These are phyloP conservation scores for Rhodosporidiobolus sp. DNA, from an alignment of 768 basidiomycete species.

Conservation along the genomic window DNA sequence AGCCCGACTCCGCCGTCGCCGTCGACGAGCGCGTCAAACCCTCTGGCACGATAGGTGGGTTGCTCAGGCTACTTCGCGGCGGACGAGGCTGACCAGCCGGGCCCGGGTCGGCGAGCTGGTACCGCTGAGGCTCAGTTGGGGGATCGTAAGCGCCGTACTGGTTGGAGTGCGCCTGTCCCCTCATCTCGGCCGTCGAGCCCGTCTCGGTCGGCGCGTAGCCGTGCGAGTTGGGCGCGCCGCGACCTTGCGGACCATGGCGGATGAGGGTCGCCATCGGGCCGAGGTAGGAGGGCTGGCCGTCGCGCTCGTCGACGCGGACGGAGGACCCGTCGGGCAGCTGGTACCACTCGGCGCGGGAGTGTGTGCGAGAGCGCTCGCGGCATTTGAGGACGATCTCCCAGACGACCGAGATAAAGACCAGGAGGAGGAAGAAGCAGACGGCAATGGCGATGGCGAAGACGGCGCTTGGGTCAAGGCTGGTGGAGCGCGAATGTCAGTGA, in stretches of 20 bases:
- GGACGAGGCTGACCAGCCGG: not conserved
- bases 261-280: constrained; percentile 8
- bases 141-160: constrained; percentile 8
- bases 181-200: constrained; percentile 1
- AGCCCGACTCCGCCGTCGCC: not conserved
- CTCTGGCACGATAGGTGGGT: too few species aligned
- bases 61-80: not conserved
- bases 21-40: not conserved
- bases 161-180: not conserved
- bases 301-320: not conserved
- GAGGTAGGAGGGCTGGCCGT: not conserved
- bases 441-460: constrained; percentile 1
- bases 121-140: not conserved
- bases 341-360: not conserved
- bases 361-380: not conserved
- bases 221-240: not conserved
- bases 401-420: constrained; percentile 4
- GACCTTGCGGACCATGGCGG: not conserved
- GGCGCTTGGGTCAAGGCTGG: not conserved
- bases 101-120: not conserved
- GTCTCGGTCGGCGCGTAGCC: constrained; percentile 11
- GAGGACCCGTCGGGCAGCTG: constrained; percentile 13
- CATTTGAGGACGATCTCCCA: constrained; percentile 18
- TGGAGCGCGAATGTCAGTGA: not conserved
- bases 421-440: not conserved